Conservation (phyloP, 495 filamentous ascomycete genomes). For the Astrothelium subdiscretum region DNA sequence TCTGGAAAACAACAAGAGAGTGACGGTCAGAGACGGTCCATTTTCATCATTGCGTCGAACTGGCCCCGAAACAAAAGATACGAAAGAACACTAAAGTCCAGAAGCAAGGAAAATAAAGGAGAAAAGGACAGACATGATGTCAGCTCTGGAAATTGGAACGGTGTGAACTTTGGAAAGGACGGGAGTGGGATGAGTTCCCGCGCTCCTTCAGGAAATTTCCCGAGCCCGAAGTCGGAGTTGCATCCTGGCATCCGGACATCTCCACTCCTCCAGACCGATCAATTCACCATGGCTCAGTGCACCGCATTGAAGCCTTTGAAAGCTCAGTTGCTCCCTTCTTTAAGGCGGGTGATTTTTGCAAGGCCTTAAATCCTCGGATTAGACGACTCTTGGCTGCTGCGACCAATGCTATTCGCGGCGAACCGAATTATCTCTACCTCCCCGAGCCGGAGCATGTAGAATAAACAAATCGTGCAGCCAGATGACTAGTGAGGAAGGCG, state of each 20-base stretch:
- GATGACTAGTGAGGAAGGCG: slow-evolving; percentile 24
- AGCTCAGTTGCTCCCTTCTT: neutral
- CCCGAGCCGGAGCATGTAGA: neutral
- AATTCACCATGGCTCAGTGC: neutral
- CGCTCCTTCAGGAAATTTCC: neutral
- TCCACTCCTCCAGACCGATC: neutral
- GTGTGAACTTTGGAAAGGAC: too few species aligned
- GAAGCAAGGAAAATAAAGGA: neutral
- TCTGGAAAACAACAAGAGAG: neutral
- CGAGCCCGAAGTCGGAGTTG: too few species aligned
- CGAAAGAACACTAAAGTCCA: neutral
- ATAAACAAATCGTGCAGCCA: neutral
- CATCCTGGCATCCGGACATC: neutral
- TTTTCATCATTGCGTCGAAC: neutral
- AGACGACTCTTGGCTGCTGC: too few species aligned
- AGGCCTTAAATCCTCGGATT: too few species aligned
- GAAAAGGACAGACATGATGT: neutral
- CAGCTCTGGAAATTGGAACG: neutral
- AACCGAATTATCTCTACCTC: neutral
- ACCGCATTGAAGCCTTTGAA: neutral
- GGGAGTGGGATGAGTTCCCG: too few species aligned
- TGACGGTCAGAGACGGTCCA: neutral
- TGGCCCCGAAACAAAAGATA: neutral
- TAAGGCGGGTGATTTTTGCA: neutral
- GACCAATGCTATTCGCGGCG: too few species aligned